Conservation (phyloP, 2,329 filamentous ascomycete genomes). For the Onygenales sp. region DNA sequence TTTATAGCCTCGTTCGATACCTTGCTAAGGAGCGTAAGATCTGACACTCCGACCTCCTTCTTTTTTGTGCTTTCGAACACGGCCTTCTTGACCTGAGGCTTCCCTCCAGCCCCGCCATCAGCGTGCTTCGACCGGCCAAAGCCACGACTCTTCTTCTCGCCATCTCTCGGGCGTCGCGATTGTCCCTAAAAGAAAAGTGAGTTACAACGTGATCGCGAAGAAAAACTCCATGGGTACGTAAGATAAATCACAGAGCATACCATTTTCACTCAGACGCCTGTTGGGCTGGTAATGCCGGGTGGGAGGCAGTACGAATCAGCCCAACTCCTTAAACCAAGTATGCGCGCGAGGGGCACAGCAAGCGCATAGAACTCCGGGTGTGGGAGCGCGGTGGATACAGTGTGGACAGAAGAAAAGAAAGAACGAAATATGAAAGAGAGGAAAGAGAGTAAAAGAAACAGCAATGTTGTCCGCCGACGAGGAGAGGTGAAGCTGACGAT, state of each 20-base stretch:
- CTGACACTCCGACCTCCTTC: conserved; percentile 97
- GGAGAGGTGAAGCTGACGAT: background rate
- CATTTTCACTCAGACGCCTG: background rate
- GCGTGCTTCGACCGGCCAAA: conserved; percentile 34
- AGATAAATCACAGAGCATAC: background rate
- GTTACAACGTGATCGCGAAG: background rate
- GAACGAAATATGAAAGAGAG: background rate
- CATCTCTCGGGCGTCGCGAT: conserved; percentile 33
- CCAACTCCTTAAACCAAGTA: background rate
- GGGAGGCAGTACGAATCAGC: background rate
- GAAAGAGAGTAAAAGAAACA: background rate
- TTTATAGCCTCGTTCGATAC: conserved; percentile 99
- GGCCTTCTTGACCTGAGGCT: conserved; percentile 80
- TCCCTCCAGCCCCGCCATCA: conserved; percentile 37
- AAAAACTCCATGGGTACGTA: too few relatives aligned
- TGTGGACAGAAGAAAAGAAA: background rate
- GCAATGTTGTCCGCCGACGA: background rate
- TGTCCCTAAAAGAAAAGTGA: conserved; percentile 23
- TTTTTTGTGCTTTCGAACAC: conserved; percentile 95
- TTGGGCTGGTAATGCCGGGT: background rate
- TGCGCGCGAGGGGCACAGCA: background rate
- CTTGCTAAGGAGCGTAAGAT: conserved; percentile 94
- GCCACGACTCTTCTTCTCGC: conserved; percentile 33
- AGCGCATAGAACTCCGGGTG: background rate
- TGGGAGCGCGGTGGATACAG: background rate